These are phyloP conservation scores for Marchantia paleacea DNA, from an alignment of 225 moss, liverwort and hornwort genomes.

Conservation along the genomic window DNA sequence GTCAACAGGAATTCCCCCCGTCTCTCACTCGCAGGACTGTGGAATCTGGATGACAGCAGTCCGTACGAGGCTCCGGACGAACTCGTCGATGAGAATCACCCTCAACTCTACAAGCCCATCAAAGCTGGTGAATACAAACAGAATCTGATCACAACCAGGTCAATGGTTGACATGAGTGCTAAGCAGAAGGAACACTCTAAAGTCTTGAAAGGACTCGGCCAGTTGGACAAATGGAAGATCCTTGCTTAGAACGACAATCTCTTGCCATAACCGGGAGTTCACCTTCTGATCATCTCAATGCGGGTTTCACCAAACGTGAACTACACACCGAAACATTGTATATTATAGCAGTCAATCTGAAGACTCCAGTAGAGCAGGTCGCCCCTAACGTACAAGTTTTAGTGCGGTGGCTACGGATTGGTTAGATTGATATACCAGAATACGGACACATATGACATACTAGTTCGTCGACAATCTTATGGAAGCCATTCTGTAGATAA, in stretches of 20 bases:
- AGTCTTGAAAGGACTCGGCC: background rate
- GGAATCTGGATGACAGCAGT: conserved; percentile 5
- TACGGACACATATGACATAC: too few relatives aligned
- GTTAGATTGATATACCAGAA: too few relatives aligned
- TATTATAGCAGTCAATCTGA: too few relatives aligned
- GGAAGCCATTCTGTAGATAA: too few relatives aligned
- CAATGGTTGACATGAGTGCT: background rate
- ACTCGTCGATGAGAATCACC: conserved; percentile 23
- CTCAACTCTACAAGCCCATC: conserved; percentile 9
- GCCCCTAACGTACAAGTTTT: too few relatives aligned
- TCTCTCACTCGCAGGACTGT: conserved; percentile 34
- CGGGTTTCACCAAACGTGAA: too few relatives aligned
- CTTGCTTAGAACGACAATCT: background rate
- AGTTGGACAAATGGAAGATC: conserved; percentile 7
- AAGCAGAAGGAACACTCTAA: conserved; percentile 11
- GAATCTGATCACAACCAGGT: background rate
- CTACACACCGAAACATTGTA: too few relatives aligned
- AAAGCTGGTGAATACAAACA: conserved; percentile 12
- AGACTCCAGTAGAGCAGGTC: too few relatives aligned
- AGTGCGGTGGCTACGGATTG: too few relatives aligned
- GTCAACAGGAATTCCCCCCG: conserved; percentile 29
- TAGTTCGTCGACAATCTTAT: too few relatives aligned
- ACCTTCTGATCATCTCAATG: background rate
- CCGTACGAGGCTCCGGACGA: conserved; percentile 26
- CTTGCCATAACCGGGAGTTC: too few relatives aligned